A percentile compares a stretch with the other conserved stretches of the same genome.
phyloP scores from a whole-genome alignment of 2,329 filamentous ascomycete genomes.

The Pseudocercospora crystallina region DNA sequence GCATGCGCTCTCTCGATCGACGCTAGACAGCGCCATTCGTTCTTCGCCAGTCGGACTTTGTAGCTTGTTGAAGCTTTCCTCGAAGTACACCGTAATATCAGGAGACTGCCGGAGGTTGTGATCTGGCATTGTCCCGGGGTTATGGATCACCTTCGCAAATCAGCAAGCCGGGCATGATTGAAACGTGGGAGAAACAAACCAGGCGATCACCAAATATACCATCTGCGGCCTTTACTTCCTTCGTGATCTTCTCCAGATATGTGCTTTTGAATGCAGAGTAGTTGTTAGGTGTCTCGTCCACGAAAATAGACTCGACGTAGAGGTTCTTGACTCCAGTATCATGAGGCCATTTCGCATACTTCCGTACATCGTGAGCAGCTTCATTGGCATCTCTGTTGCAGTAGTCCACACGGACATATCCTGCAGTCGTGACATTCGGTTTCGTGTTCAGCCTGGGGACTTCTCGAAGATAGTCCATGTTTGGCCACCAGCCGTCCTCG shows the following conservation, averaged over 20 bases:
- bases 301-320: constrained; percentile 29
- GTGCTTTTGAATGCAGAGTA: constrained; percentile 12
- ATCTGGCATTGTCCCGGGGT: constrained; percentile 22
- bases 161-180: constrained; percentile 5
- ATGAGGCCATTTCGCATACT: constrained; percentile 28
- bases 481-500: constrained; percentile 20
- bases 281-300: constrained; percentile 29
- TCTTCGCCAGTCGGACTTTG: constrained; percentile 3
- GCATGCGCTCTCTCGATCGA: constrained; percentile 11
- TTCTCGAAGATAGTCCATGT: constrained; percentile 28
- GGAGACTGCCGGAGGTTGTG: constrained; percentile 11
- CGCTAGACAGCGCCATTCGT: constrained; percentile 4
- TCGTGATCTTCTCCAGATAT: constrained; percentile 17
- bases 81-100: constrained; percentile 20
- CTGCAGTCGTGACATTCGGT: constrained; percentile 28
- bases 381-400: constrained; percentile 22
- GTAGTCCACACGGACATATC: constrained; percentile 30
- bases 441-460: constrained; percentile 28
- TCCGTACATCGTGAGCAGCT: constrained; percentile 24
- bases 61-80: constrained; percentile 17
- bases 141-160: constrained; percentile 19
- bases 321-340: constrained; percentile 20
- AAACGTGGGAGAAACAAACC: constrained; percentile 2
- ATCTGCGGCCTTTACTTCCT: constrained; percentile 11
- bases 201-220: constrained; percentile 7